Conservation (phyloP, 768 basidiomycete species). For the Serendipita sp. region DNA sequence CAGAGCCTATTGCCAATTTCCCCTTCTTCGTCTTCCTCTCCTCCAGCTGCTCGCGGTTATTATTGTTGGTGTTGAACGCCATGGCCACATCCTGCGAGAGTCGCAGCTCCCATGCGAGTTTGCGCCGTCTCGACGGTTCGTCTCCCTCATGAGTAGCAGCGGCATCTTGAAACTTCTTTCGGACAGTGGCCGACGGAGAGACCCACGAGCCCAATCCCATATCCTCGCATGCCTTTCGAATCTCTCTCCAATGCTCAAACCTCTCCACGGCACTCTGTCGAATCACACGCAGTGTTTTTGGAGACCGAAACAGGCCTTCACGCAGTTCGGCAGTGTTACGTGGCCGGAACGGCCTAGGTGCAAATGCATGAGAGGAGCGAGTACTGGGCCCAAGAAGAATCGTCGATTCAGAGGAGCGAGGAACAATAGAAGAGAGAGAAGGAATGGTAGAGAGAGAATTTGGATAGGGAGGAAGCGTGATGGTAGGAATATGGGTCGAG, state of each 20-base stretch:
- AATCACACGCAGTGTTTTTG: constrained; percentile 40
- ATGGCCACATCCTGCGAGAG: not conserved
- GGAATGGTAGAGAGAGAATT: not conserved
- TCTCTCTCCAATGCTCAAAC: constrained; percentile 58
- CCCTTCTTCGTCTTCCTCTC: not conserved
- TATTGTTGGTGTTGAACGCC: not conserved
- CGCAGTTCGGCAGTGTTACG: constrained; percentile 36
- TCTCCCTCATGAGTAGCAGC: not conserved
- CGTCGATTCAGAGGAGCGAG: not conserved
- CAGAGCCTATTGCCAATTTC: not conserved
- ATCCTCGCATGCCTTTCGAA: constrained; percentile 38
- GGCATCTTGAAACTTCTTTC: not conserved
- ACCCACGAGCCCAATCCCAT: constrained; percentile 16
- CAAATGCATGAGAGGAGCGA: not conserved
- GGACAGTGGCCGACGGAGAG: not conserved
- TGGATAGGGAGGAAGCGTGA: not conserved
- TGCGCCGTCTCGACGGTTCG: not conserved
- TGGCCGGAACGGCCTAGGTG: constrained; percentile 42
- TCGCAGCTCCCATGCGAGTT: not conserved
- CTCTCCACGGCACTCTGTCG: constrained; percentile 52
- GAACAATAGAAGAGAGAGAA: not conserved
- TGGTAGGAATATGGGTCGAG: not conserved
- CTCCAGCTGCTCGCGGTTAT: no score
- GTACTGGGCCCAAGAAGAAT: not conserved
- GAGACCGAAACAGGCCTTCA: constrained; percentile 45